These are phyloP conservation scores for Corniculantispora saksenae DNA, from an alignment of 2,329 filamentous ascomycete genomes.

Conservation along the genomic window DNA sequence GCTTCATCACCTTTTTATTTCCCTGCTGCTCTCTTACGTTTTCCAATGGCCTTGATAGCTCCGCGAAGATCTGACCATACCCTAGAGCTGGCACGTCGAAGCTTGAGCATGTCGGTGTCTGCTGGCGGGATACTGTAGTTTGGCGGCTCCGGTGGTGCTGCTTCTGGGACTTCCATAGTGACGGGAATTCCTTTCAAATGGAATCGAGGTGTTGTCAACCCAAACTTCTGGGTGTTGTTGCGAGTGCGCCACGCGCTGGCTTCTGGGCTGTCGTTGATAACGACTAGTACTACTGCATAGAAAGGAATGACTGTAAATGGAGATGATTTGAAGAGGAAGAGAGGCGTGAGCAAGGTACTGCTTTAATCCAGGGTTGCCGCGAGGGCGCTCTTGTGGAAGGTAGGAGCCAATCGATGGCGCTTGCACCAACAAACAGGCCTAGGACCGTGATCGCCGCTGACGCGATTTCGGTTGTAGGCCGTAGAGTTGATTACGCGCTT, in stretches of 20 bases:
- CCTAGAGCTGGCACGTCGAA: constrained; percentile 31
- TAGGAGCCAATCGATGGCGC: background rate
- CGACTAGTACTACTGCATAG: background rate
- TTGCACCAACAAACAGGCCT: too few relatives aligned
- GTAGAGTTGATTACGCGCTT: too few relatives aligned
- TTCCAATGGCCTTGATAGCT: constrained; percentile 35
- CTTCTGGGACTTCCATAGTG: background rate
- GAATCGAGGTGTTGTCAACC: too few relatives aligned
- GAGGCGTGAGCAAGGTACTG: background rate
- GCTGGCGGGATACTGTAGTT: background rate
- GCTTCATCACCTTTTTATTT: background rate
- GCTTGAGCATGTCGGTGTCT: constrained; percentile 22
- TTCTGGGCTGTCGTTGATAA: background rate
- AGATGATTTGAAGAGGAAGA: background rate
- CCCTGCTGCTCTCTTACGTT: constrained; percentile 18
- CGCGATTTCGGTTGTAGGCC: too few relatives aligned
- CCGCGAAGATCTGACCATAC: constrained; percentile 39
- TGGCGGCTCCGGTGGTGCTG: background rate
- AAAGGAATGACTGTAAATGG: constrained; percentile 13
- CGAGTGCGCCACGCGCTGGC: background rate
- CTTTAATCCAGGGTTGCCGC: background rate
- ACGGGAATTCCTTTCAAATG: too few relatives aligned
- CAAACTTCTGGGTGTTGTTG: too few relatives aligned
- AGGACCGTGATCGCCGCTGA: too few relatives aligned
- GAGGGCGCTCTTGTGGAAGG: background rate